A percentile compares a stretch with the other conserved stretches of the same genome.
Conservation (phyloP, 345 rosid genomes). For the Ricinus communis region DNA sequence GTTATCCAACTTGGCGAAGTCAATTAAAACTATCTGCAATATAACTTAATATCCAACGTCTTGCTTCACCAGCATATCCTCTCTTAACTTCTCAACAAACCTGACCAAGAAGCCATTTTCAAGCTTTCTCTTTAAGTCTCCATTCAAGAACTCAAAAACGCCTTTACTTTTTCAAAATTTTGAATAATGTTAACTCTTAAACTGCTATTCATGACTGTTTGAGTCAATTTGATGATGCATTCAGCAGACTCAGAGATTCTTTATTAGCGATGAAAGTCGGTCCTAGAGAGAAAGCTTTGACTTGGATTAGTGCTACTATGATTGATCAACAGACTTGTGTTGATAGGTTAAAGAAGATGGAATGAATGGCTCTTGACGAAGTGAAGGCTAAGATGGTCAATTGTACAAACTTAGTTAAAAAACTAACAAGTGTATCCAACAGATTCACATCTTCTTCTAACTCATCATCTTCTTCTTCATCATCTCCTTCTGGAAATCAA, state of each 20-base stretch:
- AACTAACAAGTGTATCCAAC: slow-evolving; percentile 47
- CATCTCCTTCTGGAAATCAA: slow-evolving; percentile 51
- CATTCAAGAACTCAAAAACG: slow-evolving; percentile 30
- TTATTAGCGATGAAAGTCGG: slow-evolving; percentile 32
- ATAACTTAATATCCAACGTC: slow-evolving; percentile 62
- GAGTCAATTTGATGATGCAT: slow-evolving; percentile 49
- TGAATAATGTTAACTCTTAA: slow-evolving; percentile 41
- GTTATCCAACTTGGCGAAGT: slow-evolving; percentile 15
- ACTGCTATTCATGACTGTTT: slow-evolving; percentile 59
- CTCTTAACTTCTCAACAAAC: slow-evolving; percentile 36
- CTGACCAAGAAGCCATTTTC: slow-evolving; percentile 61
- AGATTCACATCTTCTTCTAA: slow-evolving; percentile 43
- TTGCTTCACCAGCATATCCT: slow-evolving; percentile 54
- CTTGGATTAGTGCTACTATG: slow-evolving; percentile 77
- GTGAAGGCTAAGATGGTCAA: slow-evolving; percentile 42
- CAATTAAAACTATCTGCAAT: slow-evolving; percentile 54
- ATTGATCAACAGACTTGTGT: slow-evolving; percentile 62
- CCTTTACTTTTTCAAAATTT: slow-evolving; percentile 33
- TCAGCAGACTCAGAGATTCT: slow-evolving; percentile 55
- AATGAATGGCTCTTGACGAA: slow-evolving; percentile 44
- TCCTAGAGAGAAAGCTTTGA: slow-evolving; percentile 41
- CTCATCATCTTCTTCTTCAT: slow-evolving; percentile 60
- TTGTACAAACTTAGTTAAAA: too few species aligned
- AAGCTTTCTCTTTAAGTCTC: slow-evolving; percentile 49
- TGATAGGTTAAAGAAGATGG: slow-evolving; percentile 72